Evolutionary conservation across 139 green algal species (phyloP).

Genomic region (Chlamydomonas schloesseri): DNA sequence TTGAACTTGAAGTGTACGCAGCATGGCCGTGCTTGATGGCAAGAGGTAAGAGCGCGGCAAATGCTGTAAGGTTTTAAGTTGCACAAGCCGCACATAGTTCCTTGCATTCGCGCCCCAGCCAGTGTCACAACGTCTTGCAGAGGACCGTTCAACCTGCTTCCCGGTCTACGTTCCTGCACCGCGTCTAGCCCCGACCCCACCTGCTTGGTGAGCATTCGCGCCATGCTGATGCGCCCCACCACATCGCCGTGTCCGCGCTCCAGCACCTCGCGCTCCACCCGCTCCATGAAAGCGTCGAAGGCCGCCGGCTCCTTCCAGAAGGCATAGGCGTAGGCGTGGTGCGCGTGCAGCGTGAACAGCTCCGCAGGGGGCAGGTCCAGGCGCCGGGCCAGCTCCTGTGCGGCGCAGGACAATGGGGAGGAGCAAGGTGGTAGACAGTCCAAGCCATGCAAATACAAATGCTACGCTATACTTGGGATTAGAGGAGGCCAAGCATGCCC

Average conservation of each 20-base stretch:
- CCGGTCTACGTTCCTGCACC: too few species aligned
- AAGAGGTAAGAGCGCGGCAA: too few species aligned
- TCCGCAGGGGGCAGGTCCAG: background rate
- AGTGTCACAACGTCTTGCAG: too few species aligned
- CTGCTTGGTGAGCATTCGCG: background rate
- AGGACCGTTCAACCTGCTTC: too few species aligned
- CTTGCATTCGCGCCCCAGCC: too few species aligned
- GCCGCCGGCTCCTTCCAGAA: constrained; percentile 28
- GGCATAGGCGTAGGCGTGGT: constrained; percentile 51
- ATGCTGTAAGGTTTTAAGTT: too few species aligned
- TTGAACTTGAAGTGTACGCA: too few species aligned
- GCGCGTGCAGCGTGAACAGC: constrained; percentile 43
- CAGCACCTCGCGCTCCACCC: constrained; percentile 49
- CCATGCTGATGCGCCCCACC: background rate
- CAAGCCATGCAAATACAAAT: background rate
- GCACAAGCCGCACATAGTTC: too few species aligned
- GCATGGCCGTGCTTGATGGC: too few species aligned
- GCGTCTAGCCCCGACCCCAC: too few species aligned
- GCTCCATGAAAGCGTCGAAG: constrained; percentile 52
- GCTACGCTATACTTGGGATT: background rate
- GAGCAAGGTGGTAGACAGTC: background rate
- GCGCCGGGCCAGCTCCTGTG: background rate
- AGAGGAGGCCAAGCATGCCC: too few species aligned
- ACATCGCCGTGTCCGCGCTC: background rate
- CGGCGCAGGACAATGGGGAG: background rate